Base-by-base conservation (phyloP, 768 basidiomycete genomes). In the Suillus tomentosus region DNA sequence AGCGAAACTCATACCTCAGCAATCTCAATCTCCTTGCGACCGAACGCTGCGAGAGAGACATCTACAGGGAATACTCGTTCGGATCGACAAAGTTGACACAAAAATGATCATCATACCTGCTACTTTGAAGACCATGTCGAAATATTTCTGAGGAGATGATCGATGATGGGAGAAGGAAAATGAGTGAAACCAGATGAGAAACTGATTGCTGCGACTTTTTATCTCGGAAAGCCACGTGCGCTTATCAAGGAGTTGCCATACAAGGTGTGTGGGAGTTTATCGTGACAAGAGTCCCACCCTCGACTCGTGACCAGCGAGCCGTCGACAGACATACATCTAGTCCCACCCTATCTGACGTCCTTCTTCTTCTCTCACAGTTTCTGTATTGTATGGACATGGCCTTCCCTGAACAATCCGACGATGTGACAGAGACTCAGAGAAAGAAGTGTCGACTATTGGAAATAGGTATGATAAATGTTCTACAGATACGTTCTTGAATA, bases 21-120 rank as follows among this genome's bases (percentile, higher is more conserved):
- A 79, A 99, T 92, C 82, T 96, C 90, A 73, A 99, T 94, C 84
- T 99, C 96, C 84, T 99, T 99, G 84, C 96, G 95, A 79, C 96
- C 95, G 81, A 98, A 99, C 65, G 96, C 96, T 76, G 97, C 97
- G 76, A 99, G 93, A 73, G 96, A 99, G 73, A 96, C 82, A 76
- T 95, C 95, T 94, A 53, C 11, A 60, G 62, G 40, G 48, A 47
- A 17, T 39, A 40, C 64, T 34, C 36, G 0, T 67, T 65, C n/a
- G 66, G 64, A 61, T 62, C 39, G 27, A 42, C 34, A 48, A 31
- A 36, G 15, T 47, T 19, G 39, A 5, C 57, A 34, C 47, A 62
- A 37, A 61, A 43, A 47, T 31, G 2, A 5, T 39, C 11, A 55
- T 22, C 81, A 65, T 73, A 92, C 92, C 92, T 79, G 94, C 88